Evolutionary conservation across 202 grass and related monocot genomes (phyloP).

Genomic region (Panicum virgatum): DNA sequence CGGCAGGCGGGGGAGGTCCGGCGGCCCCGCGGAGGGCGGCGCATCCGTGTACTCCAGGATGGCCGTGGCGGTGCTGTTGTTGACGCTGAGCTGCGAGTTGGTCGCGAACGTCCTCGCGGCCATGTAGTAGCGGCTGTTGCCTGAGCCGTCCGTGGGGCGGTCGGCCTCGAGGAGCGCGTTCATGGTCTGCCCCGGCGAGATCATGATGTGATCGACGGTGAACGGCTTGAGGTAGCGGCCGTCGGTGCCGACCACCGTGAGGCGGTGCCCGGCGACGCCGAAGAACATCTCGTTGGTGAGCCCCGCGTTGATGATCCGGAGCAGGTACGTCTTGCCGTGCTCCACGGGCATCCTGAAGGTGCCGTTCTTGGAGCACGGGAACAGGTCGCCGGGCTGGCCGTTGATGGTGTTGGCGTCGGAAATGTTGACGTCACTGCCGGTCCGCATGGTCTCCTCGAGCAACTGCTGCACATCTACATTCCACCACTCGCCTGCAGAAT

Average conservation of each 20-base stretch:
- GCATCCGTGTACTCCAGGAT: slow-evolving; percentile 49
- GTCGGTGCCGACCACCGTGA: slow-evolving; percentile 73
- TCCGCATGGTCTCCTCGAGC: slow-evolving; percentile 11
- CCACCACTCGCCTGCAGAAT: slow-evolving; percentile 65
- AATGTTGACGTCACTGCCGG: background rate
- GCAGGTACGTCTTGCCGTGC: slow-evolving; percentile 61
- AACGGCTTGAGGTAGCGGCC: slow-evolving; percentile 72
- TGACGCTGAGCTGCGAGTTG: background rate
- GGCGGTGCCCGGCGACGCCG: slow-evolving; percentile 52
- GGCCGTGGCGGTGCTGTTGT: slow-evolving; percentile 41
- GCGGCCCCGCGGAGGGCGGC: background rate
- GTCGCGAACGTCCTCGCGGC: slow-evolving; percentile 39
- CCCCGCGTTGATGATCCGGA: slow-evolving; percentile 64
- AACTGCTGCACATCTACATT: slow-evolving; percentile 38
- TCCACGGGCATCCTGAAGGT: slow-evolving; percentile 50
- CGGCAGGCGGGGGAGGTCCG: slow-evolving; percentile 15
- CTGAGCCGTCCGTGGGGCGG: slow-evolving; percentile 9
- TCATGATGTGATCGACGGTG: slow-evolving; percentile 60
- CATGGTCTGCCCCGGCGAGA: slow-evolving; percentile 68
- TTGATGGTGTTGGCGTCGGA: slow-evolving; percentile 85
- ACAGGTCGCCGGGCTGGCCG: slow-evolving; percentile 62
- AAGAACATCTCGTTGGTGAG: slow-evolving; percentile 73
- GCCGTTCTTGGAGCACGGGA: slow-evolving; percentile 55
- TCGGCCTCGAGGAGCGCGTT: slow-evolving; percentile 56
- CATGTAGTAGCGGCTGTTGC: slow-evolving; percentile 55